phyloP scores from a whole-genome alignment of 208 protist genomes.

The Leishmania arabica region DNA sequence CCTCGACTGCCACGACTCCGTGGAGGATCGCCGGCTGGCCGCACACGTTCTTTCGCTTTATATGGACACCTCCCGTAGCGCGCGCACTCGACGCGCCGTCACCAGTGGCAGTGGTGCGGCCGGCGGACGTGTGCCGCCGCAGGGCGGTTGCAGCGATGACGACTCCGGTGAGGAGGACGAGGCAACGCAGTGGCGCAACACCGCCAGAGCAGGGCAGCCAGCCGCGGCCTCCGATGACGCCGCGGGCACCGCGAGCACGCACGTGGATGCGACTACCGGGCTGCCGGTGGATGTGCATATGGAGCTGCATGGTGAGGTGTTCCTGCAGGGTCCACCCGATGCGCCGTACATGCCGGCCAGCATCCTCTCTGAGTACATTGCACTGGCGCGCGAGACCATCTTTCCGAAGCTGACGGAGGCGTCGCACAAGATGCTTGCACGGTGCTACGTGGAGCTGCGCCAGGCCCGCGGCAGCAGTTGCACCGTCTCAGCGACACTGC shows the following conservation, averaged over 20 bases:
- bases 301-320: conserved; percentile 74
- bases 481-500: conserved; percentile 97
- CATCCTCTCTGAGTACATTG: conserved; percentile 93
- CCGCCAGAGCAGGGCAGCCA: conserved; percentile 6
- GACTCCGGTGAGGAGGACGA: conserved; percentile 6
- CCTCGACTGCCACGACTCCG: conserved; percentile 95
- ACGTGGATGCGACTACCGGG: conserved; percentile 38
- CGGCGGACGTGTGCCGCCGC: not conserved
- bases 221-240: not conserved
- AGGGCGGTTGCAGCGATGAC: conserved; percentile 5
- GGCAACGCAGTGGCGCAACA: conserved; percentile 14
- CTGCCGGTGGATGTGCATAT: conserved; percentile 54
- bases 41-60: conserved; percentile 98
- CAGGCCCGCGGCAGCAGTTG: conserved; percentile 80
- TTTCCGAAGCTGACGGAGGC: conserved; percentile 88
- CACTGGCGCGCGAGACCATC: conserved; percentile 87
- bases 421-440: conserved; percentile 89
- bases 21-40: conserved; percentile 94
- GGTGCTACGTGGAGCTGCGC: conserved; percentile 95
- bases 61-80: conserved; percentile 57
- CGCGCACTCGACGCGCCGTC: conserved; percentile 8
- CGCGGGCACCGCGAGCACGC: not conserved
- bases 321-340: conserved; percentile 55
- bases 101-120: not conserved
- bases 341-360: conserved; percentile 75